A percentile compares a stretch with the other conserved stretches of the same genome.
These are phyloP conservation scores for Tolypocladium amazonense DNA, from an alignment of 2,329 filamentous ascomycete genomes.

Conservation along the genomic window DNA sequence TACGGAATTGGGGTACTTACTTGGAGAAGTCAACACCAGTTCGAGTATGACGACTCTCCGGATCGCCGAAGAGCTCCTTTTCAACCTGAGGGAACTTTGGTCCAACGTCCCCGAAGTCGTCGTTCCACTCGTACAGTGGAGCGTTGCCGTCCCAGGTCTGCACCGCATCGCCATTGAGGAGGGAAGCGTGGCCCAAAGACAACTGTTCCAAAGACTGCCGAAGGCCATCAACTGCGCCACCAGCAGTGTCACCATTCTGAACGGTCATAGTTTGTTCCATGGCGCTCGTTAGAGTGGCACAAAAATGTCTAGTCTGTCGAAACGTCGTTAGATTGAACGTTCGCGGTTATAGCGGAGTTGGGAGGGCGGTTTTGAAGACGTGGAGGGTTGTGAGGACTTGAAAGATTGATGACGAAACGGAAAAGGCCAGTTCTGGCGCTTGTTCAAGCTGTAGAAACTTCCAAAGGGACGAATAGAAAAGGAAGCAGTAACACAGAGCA, in stretches of 20 bases:
- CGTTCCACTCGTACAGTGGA: constrained; percentile 71
- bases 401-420: too few species aligned
- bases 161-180: constrained; percentile 5
- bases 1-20: constrained; percentile 28
- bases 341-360: too few species aligned
- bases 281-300: background rate
- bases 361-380: background rate
- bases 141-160: constrained; percentile 42
- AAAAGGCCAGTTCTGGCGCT: too few species aligned
- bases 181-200: constrained; percentile 36
- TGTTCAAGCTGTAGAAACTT: too few species aligned
- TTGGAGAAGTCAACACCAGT: constrained; percentile 53
- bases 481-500: too few species aligned
- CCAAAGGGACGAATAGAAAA: too few species aligned
- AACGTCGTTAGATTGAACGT: background rate
- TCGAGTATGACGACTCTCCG: constrained; percentile 34
- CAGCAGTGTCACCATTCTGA: constrained; percentile 9
- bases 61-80: constrained; percentile 58
- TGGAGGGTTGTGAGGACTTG: too few species aligned
- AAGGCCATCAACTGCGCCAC: constrained; percentile 32
- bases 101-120: constrained; percentile 78
- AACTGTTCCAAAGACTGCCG: constrained; percentile 16
- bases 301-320: background rate
- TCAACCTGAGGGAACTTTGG: constrained; percentile 63
- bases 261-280: constrained; percentile 4